phyloP scores from a whole-genome alignment of 2,329 filamentous ascomycete species.

The Xylariaceae sp. region DNA sequence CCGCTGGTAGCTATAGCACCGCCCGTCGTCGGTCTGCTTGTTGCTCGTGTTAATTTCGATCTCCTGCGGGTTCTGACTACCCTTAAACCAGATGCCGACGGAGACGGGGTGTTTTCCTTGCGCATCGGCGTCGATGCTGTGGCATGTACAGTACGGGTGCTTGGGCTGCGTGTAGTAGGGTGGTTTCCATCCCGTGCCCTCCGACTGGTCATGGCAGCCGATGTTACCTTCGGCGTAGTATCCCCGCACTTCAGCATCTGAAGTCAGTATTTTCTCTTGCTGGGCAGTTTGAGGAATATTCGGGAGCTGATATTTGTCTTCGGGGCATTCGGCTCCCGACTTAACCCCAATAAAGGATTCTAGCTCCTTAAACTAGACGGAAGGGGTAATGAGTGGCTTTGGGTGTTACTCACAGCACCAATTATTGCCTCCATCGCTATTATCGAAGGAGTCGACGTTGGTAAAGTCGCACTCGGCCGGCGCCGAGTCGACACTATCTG shows the following conservation, averaged over 20 bases:
- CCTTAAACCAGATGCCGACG: conserved; percentile 7
- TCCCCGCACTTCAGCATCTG: too few relatives aligned
- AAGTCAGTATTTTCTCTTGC: too few relatives aligned
- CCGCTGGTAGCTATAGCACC: neutral
- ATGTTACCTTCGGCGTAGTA: neutral
- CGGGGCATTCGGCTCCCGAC: too few relatives aligned
- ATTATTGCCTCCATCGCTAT: neutral
- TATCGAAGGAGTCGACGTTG: neutral
- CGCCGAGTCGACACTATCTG: neutral
- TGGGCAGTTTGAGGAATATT: too few relatives aligned
- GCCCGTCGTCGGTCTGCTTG: conserved; percentile 1
- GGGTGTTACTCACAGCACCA: too few relatives aligned
- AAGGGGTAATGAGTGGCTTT: too few relatives aligned
- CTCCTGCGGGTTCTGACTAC: neutral
- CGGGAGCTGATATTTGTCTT: too few relatives aligned
- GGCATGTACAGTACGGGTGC: conserved; percentile 2
- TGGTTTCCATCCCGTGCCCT: neutral
- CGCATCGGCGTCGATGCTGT: neutral
- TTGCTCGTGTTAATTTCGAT: conserved; percentile 3
- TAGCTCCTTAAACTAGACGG: too few relatives aligned
- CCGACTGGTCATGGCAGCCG: neutral
- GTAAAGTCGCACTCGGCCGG: neutral
- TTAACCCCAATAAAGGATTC: too few relatives aligned
- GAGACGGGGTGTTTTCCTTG: neutral
- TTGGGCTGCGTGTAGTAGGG: neutral